Evolutionary conservation across 768 basidiomycete species (phyloP).

Genomic region (Amanita jacksonii): DNA sequence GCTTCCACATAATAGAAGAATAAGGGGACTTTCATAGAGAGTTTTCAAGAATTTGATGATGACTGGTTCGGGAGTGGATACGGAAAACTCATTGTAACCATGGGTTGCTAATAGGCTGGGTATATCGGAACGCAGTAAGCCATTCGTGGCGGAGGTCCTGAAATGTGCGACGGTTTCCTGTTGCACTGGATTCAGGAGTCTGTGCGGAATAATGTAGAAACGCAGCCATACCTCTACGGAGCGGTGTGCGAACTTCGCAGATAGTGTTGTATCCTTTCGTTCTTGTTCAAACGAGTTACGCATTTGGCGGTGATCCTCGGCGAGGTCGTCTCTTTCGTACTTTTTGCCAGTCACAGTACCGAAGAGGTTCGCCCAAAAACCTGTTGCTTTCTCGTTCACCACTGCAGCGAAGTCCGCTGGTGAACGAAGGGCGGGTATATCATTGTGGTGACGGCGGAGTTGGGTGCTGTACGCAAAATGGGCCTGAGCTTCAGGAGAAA

Average conservation of each 20-base stretch:
- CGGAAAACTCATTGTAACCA: conserved; percentile 93
- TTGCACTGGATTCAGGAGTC: conserved; percentile 4
- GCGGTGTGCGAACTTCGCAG: conserved; percentile 58
- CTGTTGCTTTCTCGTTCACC: conserved; percentile 37
- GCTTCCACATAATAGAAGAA: conserved; percentile 83
- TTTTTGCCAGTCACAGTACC: conserved; percentile 30
- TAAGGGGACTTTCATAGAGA: conserved; percentile 91
- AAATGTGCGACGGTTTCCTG: conserved; percentile 73
- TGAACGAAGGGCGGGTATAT: conserved; percentile 33
- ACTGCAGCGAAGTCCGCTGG: conserved; percentile 38
- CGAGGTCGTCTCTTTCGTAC: conserved; percentile 12
- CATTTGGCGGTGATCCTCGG: conserved; percentile 32
- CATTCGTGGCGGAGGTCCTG: conserved; percentile 49
- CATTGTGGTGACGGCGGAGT: conserved; percentile 54
- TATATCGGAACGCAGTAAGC: conserved; percentile 56
- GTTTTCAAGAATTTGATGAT: conserved; percentile 88
- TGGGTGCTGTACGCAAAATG: conserved; percentile 85
- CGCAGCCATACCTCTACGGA: conserved; percentile 46
- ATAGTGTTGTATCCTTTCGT: conserved; percentile 42
- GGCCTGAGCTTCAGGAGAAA: conserved; percentile 51
- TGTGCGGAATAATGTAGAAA: conserved; percentile 3
- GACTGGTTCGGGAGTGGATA: conserved; percentile 70
- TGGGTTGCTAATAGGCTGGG: conserved; percentile 53
- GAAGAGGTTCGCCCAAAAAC: conserved; percentile 41
- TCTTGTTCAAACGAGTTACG: conserved; percentile 22